Evolutionary conservation across 2,329 filamentous ascomycete genomes (phyloP).

Genomic region (Fusarium luffae): DNA sequence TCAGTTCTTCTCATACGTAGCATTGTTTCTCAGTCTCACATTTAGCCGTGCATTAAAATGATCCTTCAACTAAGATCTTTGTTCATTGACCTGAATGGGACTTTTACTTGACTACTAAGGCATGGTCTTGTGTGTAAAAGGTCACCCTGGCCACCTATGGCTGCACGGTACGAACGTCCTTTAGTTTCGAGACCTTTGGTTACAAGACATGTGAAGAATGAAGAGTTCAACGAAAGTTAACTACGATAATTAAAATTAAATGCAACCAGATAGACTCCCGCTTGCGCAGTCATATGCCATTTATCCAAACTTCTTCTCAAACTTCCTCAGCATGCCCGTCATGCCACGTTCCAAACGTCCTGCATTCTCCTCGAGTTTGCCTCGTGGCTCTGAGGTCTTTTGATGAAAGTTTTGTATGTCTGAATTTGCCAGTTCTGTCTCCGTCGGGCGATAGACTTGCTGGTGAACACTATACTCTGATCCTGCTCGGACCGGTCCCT

Average conservation of each 20-base stretch:
- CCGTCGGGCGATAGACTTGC: conserved; percentile 76
- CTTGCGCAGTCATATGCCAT: neutral
- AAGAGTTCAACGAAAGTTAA: conserved; percentile 10
- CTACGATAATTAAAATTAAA: conserved; percentile 16
- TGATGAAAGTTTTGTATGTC: conserved; percentile 52
- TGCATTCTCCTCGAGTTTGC: conserved; percentile 72
- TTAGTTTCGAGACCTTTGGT: neutral
- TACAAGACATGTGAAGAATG: neutral
- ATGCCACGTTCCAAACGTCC: conserved; percentile 76
- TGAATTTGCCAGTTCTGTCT: conserved; percentile 63
- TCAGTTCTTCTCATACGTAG: neutral
- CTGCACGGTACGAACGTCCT: neutral
- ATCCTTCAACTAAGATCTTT: neutral
- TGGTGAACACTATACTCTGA: conserved; percentile 71
- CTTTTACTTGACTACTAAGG: neutral
- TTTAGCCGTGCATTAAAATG: neutral
- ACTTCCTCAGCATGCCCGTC: conserved; percentile 77
- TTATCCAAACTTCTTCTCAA: conserved; percentile 78
- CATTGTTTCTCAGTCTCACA: neutral
- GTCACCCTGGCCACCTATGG: neutral
- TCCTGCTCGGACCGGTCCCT: conserved; percentile 34
- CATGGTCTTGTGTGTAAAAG: neutral
- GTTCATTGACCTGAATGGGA: neutral
- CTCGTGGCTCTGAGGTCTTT: conserved; percentile 57
- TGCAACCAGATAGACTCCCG: conserved; percentile 25